A percentile compares a stretch with the other conserved stretches of the same genome.
These are phyloP conservation scores for Botryotinia convoluta DNA, from an alignment of 2,329 filamentous ascomycete species.

Conservation along the genomic window DNA sequence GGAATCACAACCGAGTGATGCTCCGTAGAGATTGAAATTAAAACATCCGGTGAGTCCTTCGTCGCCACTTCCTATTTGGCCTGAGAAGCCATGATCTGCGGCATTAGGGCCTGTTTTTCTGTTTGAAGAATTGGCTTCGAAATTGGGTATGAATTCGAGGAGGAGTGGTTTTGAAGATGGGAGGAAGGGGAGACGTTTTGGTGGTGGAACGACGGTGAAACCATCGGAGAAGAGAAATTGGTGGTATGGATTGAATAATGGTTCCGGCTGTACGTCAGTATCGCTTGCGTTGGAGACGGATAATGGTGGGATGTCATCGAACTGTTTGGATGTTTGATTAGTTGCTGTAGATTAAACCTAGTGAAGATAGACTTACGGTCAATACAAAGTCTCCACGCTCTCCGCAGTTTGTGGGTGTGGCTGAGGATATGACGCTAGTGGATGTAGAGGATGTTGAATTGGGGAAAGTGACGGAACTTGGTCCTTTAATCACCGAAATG, in stretches of 20 bases:
- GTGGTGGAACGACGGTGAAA: slow-evolving; percentile 38
- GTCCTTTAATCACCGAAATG: neutral
- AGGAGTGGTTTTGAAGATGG: slow-evolving; percentile 37
- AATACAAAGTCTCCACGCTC: slow-evolving; percentile 34
- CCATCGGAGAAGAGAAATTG: slow-evolving; percentile 41
- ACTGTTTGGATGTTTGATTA: slow-evolving; percentile 23
- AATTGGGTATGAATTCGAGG: slow-evolving; percentile 37
- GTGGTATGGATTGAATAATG: slow-evolving; percentile 38
- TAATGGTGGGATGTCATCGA: slow-evolving; percentile 37
- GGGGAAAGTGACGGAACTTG: neutral
- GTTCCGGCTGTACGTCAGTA: slow-evolving; percentile 27
- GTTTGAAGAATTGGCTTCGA: slow-evolving; percentile 26
- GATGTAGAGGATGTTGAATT: slow-evolving; percentile 23
- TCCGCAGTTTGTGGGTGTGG: slow-evolving; percentile 29
- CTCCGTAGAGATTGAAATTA: slow-evolving; percentile 39
- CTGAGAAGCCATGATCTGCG: slow-evolving; percentile 35
- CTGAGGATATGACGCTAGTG: slow-evolving; percentile 1
- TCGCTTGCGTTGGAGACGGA: slow-evolving; percentile 26
- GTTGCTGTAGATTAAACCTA: neutral
- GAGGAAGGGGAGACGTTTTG: slow-evolving; percentile 33
- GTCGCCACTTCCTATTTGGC: slow-evolving; percentile 34
- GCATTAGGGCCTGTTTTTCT: slow-evolving; percentile 25
- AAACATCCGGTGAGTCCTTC: slow-evolving; percentile 38
- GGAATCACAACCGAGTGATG: slow-evolving; percentile 43
- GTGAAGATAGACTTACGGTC: slow-evolving; percentile 27